Evolutionary conservation across 1,284 basidiomycete species (phyloP), one percentile per base, ranked within the genome.

Genomic region (Apiotrichum gracile): DNA sequence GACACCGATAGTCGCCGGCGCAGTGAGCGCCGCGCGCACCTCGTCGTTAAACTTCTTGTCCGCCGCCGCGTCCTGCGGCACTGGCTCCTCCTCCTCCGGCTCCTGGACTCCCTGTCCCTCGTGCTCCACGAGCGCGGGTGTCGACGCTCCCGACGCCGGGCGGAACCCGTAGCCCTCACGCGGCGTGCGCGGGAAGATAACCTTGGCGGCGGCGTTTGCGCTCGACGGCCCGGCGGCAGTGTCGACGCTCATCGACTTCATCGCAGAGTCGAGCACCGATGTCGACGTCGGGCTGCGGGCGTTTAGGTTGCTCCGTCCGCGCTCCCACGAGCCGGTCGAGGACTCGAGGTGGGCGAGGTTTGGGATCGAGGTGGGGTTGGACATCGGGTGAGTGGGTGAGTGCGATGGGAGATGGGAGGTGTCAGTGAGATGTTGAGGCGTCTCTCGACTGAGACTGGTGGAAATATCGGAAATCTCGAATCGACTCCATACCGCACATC

Each of bases 161-260:
- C 87, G 82, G 75, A 91, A 91, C 52, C 88, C 88, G 73, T 89
- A 89, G 49, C 86, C 88, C 49, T 90, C 88, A 52, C 79, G 81
- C 21, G 58, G 61, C 21, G 58, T 56, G 16, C 64, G 55, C 13
- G 62, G 64, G 42, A 60, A 54, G 29, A 61, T 38, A 12, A 35
- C 26, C 35, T 8, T 17, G 29, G 38, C 38, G 9, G 26, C 29
- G 19, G 29, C 29, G n/a, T n/a, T n/a, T 8, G 16, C 14, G 25
- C 40, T 42, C 25, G 48, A 47, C 5, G 48, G 52, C 22, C 46
- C 26, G 13, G 47, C 19, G 6, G 47, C 35, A 21, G 46, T 10
- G 19, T 40, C 16, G 35, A 54, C 27, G 27, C 35, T 14, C 25
- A 56, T 45, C 35, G 35, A 25, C 31, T 24, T 21, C 49, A 54